phyloP scores from a whole-genome alignment of 1,284 basidiomycete species.

The Afroboletus lepidellus region DNA sequence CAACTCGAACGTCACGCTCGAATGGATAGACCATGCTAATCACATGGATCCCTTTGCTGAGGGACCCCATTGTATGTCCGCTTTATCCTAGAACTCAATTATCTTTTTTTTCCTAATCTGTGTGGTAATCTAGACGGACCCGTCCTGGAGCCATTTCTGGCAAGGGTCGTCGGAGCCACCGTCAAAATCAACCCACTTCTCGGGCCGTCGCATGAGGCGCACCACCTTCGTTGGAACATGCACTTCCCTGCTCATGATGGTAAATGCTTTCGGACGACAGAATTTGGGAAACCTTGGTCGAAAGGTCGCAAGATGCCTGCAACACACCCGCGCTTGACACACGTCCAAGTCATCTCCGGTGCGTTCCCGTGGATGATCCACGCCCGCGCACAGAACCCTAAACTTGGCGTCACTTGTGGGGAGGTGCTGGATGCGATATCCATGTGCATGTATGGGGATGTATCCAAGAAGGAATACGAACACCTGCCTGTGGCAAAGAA shows the following conservation, averaged over 20 bases:
- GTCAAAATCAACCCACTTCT: constrained; percentile 63
- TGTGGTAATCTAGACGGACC: constrained; percentile 31
- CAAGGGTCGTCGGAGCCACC: constrained; percentile 46
- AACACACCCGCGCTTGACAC: constrained; percentile 62
- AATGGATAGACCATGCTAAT: constrained; percentile 30
- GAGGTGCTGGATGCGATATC: constrained; percentile 64
- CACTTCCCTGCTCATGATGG: constrained; percentile 60
- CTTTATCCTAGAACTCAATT: not conserved
- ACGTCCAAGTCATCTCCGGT: constrained; percentile 49
- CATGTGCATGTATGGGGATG: constrained; percentile 46
- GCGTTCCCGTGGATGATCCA: constrained; percentile 58
- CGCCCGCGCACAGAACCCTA: constrained; percentile 46
- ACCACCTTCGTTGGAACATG: constrained; percentile 73
- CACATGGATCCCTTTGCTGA: constrained; percentile 24
- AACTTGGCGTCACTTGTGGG: constrained; percentile 36
- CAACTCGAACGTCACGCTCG: constrained; percentile 20
- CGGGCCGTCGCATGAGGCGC: constrained; percentile 45
- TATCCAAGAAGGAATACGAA: constrained; percentile 52
- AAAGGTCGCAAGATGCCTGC: constrained; percentile 66
- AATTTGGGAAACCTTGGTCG: constrained; percentile 40
- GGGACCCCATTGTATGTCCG: constrained; percentile 14
- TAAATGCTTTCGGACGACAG: constrained; percentile 59
- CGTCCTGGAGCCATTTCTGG: constrained; percentile 61
- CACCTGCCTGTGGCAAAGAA: constrained; percentile 36
- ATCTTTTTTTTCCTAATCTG: not conserved